phyloP scores from a whole-genome alignment of 176 grass and related monocot genomes.

The Raddia guianensis region DNA sequence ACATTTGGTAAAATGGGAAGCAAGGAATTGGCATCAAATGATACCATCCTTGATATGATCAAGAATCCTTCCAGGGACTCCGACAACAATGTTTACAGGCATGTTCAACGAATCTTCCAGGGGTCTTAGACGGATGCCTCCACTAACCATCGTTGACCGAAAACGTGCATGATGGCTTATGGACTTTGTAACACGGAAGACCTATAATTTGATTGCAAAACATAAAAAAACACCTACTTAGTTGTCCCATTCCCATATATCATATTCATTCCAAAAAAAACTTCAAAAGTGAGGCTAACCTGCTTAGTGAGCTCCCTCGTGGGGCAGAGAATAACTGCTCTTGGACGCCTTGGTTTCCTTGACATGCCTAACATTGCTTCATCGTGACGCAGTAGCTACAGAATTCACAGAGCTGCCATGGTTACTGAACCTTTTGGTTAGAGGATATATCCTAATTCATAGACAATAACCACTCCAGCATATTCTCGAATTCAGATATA shows the following conservation, averaged over 20 bases:
- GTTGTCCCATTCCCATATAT: neutral
- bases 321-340: constrained; percentile 83
- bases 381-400: too few species aligned
- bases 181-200: constrained; percentile 86
- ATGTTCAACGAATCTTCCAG: constrained; percentile 92
- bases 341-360: too few species aligned
- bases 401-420: too few species aligned
- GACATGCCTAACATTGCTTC: too few species aligned
- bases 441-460: neutral
- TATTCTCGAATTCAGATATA: neutral
- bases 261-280: neutral
- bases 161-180: constrained; percentile 96
- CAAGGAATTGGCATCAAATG: constrained; percentile 4
- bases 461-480: neutral
- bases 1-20: neutral
- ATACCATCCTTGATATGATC: constrained; percentile 93
- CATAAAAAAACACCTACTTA: constrained; percentile 6
- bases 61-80: constrained; percentile 89
- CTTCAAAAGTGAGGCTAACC: constrained; percentile 48
- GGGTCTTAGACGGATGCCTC: constrained; percentile 80
- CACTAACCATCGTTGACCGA: constrained; percentile 87
- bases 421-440: constrained; percentile 12
- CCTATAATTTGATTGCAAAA: constrained; percentile 48
- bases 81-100: constrained; percentile 90
- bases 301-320: constrained; percentile 94